These are phyloP conservation scores for Trifolium repens DNA, from an alignment of 306 rosid genomes.

Conservation along the genomic window DNA sequence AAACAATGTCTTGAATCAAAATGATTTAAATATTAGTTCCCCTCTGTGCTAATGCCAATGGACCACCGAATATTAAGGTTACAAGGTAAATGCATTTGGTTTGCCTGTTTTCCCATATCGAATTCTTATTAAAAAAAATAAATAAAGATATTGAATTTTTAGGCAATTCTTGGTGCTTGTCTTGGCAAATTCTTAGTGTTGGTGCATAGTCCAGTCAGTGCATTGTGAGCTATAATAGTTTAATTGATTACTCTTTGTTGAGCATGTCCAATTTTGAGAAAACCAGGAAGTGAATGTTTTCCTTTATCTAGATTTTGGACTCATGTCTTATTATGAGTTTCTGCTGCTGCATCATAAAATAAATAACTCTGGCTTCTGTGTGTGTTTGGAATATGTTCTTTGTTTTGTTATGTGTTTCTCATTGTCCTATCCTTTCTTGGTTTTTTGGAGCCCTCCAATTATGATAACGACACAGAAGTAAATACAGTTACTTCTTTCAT, in stretches of 20 bases:
- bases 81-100: neutral
- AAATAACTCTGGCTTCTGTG: slow-evolving; percentile 17
- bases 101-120: slow-evolving; percentile 5
- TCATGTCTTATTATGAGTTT: neutral
- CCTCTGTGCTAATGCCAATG: neutral
- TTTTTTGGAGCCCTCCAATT: slow-evolving; percentile 36
- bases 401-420: slow-evolving; percentile 43
- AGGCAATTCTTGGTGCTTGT: slow-evolving; percentile 59
- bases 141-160: slow-evolving; percentile 50
- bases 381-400: slow-evolving; percentile 39
- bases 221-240: slow-evolving; percentile 38
- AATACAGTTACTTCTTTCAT: neutral
- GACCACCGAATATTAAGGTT: neutral
- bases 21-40: slow-evolving; percentile 10
- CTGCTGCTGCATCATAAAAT: slow-evolving; percentile 18
- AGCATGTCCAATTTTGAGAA: neutral
- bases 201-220: slow-evolving; percentile 52
- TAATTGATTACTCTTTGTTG: neutral
- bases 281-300: neutral
- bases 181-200: slow-evolving; percentile 54
- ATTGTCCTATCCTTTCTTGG: slow-evolving; percentile 18
- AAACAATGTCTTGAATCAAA: neutral
- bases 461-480: slow-evolving; percentile 30
- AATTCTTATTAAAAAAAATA: neutral
- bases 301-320: too few species aligned